These are phyloP conservation scores for Zygoascus hellenicus DNA, from an alignment of 1,139 yeast species.

Conservation along the genomic window DNA sequence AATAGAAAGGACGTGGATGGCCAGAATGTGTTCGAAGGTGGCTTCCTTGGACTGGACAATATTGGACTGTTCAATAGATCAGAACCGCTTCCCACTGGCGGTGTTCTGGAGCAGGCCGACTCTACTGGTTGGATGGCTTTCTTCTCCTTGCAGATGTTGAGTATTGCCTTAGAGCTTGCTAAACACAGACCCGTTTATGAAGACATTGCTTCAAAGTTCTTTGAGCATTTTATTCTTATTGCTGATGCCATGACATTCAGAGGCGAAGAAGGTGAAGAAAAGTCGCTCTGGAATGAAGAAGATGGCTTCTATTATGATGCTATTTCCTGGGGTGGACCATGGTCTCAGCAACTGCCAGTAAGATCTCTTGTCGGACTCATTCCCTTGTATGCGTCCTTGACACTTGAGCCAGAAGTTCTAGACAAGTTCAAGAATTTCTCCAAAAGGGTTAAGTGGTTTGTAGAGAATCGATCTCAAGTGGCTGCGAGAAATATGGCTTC, in stretches of 20 bases:
- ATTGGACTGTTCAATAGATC: slow-evolving; percentile 93
- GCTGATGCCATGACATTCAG: slow-evolving; percentile 92
- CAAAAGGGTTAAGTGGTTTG: slow-evolving; percentile 82
- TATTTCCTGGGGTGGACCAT: slow-evolving; percentile 73
- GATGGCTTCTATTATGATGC: slow-evolving; percentile 92
- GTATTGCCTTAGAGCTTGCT: slow-evolving; percentile 86
- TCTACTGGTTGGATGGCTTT: slow-evolving; percentile 99
- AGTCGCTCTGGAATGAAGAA: slow-evolving; percentile 83
- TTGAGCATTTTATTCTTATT: slow-evolving; percentile 87
- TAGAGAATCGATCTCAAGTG: slow-evolving; percentile 62
- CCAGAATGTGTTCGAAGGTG: slow-evolving; percentile 90
- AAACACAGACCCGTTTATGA: slow-evolving; percentile 85
- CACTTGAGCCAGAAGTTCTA: slow-evolving; percentile 80
- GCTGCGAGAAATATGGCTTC: slow-evolving; percentile 89
- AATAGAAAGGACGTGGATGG: slow-evolving; percentile 88
- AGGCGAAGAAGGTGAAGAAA: slow-evolving; percentile 43
- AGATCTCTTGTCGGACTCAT: slow-evolving; percentile 89
- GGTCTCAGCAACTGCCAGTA: slow-evolving; percentile 72
- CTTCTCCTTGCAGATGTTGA: slow-evolving; percentile 85
- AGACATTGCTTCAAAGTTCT: slow-evolving; percentile 91
- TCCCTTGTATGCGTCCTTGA: slow-evolving; percentile 86
- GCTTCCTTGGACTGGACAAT: slow-evolving; percentile 89
- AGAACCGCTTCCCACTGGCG: slow-evolving; percentile 93
- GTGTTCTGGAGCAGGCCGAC: slow-evolving; percentile 88
- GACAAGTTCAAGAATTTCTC: slow-evolving; percentile 79